Conservation (phyloP, 345 rosid species). For the Brassica nigra region DNA sequence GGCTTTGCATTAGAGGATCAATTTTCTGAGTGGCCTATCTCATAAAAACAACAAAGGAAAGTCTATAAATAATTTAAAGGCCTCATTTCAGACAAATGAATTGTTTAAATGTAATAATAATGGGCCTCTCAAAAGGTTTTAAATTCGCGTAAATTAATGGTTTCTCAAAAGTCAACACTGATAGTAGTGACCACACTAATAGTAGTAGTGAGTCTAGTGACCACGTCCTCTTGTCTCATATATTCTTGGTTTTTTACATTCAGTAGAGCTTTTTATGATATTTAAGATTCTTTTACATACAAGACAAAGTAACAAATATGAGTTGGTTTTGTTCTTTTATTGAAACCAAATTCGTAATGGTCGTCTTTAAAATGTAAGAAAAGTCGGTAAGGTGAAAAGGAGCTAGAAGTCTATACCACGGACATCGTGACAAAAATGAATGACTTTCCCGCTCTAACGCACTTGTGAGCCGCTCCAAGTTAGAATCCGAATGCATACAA, state of each 20-base stretch:
- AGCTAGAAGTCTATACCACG: neutral
- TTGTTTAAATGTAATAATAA: neutral
- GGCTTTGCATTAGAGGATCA: too few species aligned
- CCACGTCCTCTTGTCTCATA: neutral
- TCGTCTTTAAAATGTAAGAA: neutral
- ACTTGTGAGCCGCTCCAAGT: neutral
- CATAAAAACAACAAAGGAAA: too few species aligned
- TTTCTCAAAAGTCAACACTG: neutral
- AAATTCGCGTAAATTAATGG: neutral
- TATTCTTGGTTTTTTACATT: neutral
- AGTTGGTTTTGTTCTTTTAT: neutral
- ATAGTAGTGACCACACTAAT: neutral
- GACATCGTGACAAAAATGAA: neutral
- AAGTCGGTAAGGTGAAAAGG: neutral
- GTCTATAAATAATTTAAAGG: too few species aligned
- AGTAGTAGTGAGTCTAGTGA: neutral
- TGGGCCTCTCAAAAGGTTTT: neutral
- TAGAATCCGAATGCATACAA: neutral
- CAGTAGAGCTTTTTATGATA: neutral
- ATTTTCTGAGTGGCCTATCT: too few species aligned
- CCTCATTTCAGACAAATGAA: neutral
- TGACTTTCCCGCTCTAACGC: neutral
- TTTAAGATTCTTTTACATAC: neutral
- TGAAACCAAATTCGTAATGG: neutral
- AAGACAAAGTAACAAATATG: neutral